phyloP scores from a whole-genome alignment of 179 eudicot species.

The Beta macrorhiza region DNA sequence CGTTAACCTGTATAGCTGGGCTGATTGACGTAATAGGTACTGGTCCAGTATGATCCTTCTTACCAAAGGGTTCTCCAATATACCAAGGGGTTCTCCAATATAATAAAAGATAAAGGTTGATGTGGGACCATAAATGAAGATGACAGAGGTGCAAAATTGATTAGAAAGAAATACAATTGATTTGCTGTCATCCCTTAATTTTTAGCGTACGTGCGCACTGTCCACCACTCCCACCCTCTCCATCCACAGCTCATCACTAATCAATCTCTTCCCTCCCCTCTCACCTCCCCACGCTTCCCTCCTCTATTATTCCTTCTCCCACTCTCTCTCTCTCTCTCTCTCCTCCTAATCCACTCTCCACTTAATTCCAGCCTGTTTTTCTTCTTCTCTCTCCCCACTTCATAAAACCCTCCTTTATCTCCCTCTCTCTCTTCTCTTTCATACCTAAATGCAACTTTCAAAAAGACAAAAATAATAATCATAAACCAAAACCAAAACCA shows the following conservation, averaged over 20 bases:
- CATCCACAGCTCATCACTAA: slow-evolving; percentile 3
- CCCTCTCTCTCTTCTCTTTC: not conserved
- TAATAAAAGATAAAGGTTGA: too few species aligned
- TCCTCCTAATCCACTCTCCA: not conserved
- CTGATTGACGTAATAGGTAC: too few species aligned
- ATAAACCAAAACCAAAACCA: not conserved
- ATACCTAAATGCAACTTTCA: not conserved
- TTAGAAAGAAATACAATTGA: slow-evolving; percentile 24
- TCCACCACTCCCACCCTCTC: slow-evolving; percentile 37
- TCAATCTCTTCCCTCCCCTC: slow-evolving; percentile 2
- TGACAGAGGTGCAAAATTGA: slow-evolving; percentile 18
- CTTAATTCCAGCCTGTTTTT: slow-evolving; percentile 30
- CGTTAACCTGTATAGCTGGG: too few species aligned
- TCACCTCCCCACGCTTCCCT: slow-evolving; percentile 13
- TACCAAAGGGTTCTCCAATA: too few species aligned
- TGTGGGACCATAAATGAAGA: not conserved
- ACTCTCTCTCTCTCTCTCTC: not conserved
- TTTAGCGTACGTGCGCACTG: slow-evolving; percentile 54
- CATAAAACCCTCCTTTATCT: not conserved
- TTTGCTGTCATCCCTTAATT: slow-evolving; percentile 39
- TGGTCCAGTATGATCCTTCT: too few species aligned
- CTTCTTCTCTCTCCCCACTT: not conserved
- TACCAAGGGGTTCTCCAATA: too few species aligned
- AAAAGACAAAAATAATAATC: not conserved
- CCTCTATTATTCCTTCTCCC: not conserved